Base-by-base conservation (phyloP, 176 grass and related monocot genomes). In the Paspalum vaginatum region DNA sequence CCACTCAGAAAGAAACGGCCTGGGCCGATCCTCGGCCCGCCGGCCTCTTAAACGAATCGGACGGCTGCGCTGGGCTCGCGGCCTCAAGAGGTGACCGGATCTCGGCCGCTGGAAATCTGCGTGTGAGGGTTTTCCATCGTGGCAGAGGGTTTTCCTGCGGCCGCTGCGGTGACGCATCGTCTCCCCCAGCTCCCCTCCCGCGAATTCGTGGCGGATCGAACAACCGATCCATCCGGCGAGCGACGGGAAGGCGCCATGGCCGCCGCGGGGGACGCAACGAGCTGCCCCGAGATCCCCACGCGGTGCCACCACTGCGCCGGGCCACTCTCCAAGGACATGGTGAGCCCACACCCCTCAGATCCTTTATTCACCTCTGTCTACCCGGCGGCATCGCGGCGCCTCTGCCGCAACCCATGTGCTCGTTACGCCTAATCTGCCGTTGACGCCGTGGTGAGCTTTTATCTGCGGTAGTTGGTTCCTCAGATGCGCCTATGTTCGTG, bases 321-420 rank as follows among this genome's bases (percentile, higher is more conserved):
- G 1, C 92, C 95, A 57, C 92, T 98, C 71, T 98, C 92, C 55
- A 94, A 91, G 84, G 88, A 98, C 68, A 92, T 91, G 92, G 92
- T 97, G 91, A 66, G 21, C 4, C 24, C 39, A 15, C 56, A 6
- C 25, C 55, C 2, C 12, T 9, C 56, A 0, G 4, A 49, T 68
- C 78, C 50, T 59, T 2, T 64, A 7, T 72, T 56, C 77, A 39
- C 7, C 17, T 10, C 41, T 16, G 18, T 22, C 27, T n/a, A 27
- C 25, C 56, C 21, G 13, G 13, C 17, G 11, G 44, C 16, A 10
- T 39, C 10, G 5, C 6, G 5, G 16, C 50, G 25, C 5, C 44
- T 38, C 22, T 61, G 22, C 4, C 1, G 22, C 5, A 22, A 15
- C 1, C 15, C 57, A 7, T 48, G 11, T n/a, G 17, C n/a, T 48